Evolutionary conservation across 1,284 basidiomycete genomes (phyloP), one percentile per base, ranked within the genome.

Genomic region (Volvariella volvacea): DNA sequence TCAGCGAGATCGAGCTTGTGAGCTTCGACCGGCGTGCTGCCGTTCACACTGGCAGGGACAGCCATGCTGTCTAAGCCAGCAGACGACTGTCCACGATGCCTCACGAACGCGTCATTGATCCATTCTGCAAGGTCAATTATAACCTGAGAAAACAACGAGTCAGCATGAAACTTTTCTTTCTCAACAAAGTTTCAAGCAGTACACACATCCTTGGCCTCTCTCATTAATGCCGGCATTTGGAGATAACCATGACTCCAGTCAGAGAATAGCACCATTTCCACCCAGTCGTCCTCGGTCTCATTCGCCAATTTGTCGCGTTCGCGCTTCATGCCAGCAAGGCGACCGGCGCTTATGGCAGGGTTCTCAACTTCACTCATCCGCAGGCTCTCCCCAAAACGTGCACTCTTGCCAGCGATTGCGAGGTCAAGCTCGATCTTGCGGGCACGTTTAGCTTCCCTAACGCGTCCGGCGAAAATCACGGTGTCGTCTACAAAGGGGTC

Each of bases 401-500:
- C 71, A 55, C 75, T 74, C 64, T 76, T 74, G n/a, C 77, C 75
- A 2, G 71, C 68, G 33, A 79, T 60, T 34, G 65, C 57, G 37
- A 74, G 56, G 51, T 83, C 80, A 43, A 83, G 67, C 52, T 91
- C 85, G 15, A 73, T 67, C 58, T 83, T 86, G 30, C 89, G 78
- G 2, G 78, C 77, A 14, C 88, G 78, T 67, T 96, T 96, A 9
- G 95, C 94, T 61, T 96, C 91, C 17, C 94, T 76, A 15, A 98
- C 76, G 33, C 91, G 83, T 7, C 93, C 95, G 1, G 93, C 92
- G 59, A 97, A 92, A 53, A 98, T 88, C 50, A 98, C 85, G 0
- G 89, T 93, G 62, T 96, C 93, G 64, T 96, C 93, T 21, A 96
- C 92, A 55, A 98, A 92, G 0, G 94, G 94, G 59, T 97, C 95